Percentiles rank a stretch among this genome's conserved stretches.
These are phyloP conservation scores for Puccinia triticina DNA, from an alignment of 1,284 basidiomycete genomes.

Conservation along the genomic window DNA sequence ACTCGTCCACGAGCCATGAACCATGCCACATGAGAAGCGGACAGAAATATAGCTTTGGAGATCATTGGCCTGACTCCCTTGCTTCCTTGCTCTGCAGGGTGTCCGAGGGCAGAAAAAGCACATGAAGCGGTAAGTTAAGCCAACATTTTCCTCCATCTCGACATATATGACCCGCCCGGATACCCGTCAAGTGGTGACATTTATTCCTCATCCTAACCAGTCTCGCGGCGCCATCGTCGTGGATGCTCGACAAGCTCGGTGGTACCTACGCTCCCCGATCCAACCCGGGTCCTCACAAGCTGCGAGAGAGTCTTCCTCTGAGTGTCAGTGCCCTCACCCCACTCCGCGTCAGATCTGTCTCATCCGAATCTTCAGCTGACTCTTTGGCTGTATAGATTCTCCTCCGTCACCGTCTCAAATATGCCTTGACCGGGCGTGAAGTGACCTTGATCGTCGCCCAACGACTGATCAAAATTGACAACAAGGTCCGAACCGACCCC, in stretches of 20 bases:
- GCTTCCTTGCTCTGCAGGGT: constrained; percentile 52
- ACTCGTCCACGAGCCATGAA: constrained; percentile 12
- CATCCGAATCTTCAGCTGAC: background rate
- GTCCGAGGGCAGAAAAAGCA: constrained; percentile 95
- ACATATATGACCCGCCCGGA: background rate
- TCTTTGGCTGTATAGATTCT: constrained; percentile 75
- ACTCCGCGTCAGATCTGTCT: background rate
- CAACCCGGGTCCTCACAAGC: constrained; percentile 97
- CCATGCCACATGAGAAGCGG: constrained; percentile 39
- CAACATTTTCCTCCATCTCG: background rate
- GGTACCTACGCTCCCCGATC: constrained; percentile 97
- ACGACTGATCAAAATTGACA: constrained; percentile 97
- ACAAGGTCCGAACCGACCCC: constrained; percentile 96
- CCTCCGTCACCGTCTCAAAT: constrained; percentile 98
- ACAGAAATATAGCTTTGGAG: constrained; percentile 49
- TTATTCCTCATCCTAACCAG: background rate
- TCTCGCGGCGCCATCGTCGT: constrained; percentile 93
- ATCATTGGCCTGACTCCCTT: constrained; percentile 53
- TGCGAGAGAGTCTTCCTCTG: constrained; percentile 83
- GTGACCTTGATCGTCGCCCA: constrained; percentile 93
- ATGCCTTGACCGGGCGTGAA: constrained; percentile 94
- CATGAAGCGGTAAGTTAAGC: constrained; percentile 73
- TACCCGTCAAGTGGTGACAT: too few species aligned
- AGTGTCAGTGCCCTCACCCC: constrained; percentile 57
- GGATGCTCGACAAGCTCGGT: constrained; percentile 99